Conservation (phyloP, 768 basidiomycete species). For the Lactarius quietus region DNA sequence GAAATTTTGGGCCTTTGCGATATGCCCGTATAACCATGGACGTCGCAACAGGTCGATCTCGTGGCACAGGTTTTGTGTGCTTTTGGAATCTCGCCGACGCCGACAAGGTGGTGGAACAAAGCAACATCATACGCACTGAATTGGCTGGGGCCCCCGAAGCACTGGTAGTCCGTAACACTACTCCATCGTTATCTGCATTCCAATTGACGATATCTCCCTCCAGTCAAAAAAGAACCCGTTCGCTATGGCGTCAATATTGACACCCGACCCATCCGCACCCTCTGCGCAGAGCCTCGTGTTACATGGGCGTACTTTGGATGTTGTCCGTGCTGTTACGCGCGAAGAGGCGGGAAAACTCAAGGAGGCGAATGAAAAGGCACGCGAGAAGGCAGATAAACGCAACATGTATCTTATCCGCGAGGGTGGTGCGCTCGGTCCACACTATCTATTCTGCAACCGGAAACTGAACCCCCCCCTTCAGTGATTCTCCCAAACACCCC, state of each 20-base stretch:
- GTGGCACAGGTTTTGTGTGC: constrained; percentile 95
- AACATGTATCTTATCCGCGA: constrained; percentile 95
- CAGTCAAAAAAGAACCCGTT: constrained; percentile 82
- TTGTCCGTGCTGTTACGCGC: constrained; percentile 84
- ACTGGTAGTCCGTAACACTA: constrained; percentile 16
- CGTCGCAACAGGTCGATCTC: constrained; percentile 73
- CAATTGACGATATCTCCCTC: background rate
- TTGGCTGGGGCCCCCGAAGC: constrained; percentile 45
- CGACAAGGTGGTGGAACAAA: constrained; percentile 77
- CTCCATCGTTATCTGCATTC: background rate
- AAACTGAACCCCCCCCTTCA: constrained; percentile 32
- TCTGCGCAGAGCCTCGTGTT: constrained; percentile 80
- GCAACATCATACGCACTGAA: constrained; percentile 65
- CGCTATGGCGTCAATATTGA: constrained; percentile 81
- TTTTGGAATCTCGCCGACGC: constrained; percentile 95
- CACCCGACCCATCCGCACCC: constrained; percentile 87
- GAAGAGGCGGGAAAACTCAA: constrained; percentile 85
- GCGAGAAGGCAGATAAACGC: constrained; percentile 90
- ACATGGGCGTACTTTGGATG: constrained; percentile 90
- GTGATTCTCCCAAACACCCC: constrained; percentile 90
- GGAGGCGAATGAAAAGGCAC: constrained; percentile 78
- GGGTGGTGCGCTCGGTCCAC: constrained; percentile 62
- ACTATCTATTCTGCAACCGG: background rate
- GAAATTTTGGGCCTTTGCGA: constrained; percentile 85
- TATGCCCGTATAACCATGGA: constrained; percentile 93